Evolutionary conservation across 139 green algal species (phyloP).

Genomic region (Chlamydomonas schloesseri): DNA sequence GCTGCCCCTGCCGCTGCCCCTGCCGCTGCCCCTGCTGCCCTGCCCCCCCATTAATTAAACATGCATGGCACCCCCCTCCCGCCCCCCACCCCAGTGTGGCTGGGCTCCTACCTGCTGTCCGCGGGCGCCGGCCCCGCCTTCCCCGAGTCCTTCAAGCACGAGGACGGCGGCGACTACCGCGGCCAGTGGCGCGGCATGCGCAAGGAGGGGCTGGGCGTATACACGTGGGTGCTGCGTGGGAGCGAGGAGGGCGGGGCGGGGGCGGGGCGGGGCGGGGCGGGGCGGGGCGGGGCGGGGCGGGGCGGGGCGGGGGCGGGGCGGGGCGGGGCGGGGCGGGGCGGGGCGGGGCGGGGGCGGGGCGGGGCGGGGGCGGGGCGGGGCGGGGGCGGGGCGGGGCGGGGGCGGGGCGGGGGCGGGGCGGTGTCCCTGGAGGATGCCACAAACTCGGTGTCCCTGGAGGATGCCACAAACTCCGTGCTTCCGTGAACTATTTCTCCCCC

Average conservation of each 20-base stretch:
- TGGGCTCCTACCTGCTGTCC: constrained; percentile 66
- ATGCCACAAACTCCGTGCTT: too few species aligned
- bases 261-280: not conserved
- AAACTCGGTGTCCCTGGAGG: too few species aligned
- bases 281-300: not conserved
- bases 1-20: too few species aligned
- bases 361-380: too few species aligned
- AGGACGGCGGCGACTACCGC: constrained; percentile 83
- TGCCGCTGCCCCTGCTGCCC: too few species aligned
- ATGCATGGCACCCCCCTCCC: not conserved
- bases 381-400: too few species aligned
- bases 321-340: not conserved
- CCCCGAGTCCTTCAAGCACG: constrained; percentile 74
- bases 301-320: not conserved
- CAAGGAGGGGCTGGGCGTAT: constrained; percentile 85
- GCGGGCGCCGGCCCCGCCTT: constrained; percentile 70
- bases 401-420: too few species aligned
- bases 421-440: too few species aligned
- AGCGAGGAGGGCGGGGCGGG: not conserved
- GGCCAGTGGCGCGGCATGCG: constrained; percentile 81
- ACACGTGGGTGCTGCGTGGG: constrained; percentile 51
- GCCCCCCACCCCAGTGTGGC: constrained; percentile 46
- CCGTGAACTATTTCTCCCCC: too few species aligned
- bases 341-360: not conserved
- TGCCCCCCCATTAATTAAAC: too few species aligned